Evolutionary conservation across 2,329 filamentous ascomycete species (phyloP).

Genomic region (Thielaviopsis musarum): DNA sequence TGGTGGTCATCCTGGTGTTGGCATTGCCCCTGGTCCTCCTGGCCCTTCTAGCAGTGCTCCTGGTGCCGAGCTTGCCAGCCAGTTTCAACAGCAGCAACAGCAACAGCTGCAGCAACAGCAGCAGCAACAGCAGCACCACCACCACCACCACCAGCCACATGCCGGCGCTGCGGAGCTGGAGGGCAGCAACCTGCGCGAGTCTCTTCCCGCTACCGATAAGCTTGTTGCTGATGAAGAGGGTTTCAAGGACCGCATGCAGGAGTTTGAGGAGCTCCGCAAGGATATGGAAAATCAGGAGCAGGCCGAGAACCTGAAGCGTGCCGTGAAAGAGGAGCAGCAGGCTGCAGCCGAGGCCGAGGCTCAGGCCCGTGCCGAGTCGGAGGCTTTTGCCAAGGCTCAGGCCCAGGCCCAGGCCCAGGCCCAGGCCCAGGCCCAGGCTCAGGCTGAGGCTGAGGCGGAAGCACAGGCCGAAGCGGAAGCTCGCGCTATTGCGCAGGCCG

Average conservation of each 20-base stretch:
- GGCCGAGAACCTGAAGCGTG: constrained; percentile 32
- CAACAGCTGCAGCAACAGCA: not conserved
- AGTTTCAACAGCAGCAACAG: not conserved
- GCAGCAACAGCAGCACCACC: constrained; percentile 8
- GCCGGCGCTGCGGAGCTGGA: not conserved
- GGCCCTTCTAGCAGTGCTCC: constrained; percentile 17
- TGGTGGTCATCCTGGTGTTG: not conserved
- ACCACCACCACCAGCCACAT: constrained; percentile 5
- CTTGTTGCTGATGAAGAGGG: constrained; percentile 39
- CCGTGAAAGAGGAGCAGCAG: constrained; percentile 19
- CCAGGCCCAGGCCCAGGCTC: not conserved
- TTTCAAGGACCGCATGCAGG: constrained; percentile 55
- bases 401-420: not conserved
- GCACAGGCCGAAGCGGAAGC: too few species aligned
- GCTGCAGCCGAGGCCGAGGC: constrained; percentile 14
- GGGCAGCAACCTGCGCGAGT: not conserved
- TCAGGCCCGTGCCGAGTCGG: too few species aligned
- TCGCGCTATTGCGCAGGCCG: not conserved
- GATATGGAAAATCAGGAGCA: constrained; percentile 42
- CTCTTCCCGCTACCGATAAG: constrained; percentile 31
- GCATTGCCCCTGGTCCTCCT: not conserved
- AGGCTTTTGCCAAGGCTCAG: constrained; percentile 1
- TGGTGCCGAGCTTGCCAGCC: not conserved
- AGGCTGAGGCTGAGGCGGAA: not conserved
- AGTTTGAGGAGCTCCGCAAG: constrained; percentile 68